A percentile compares a stretch with the other conserved stretches of the same genome.
These are phyloP conservation scores for Penicillium canariense DNA, from an alignment of 495 filamentous ascomycete species.

Conservation along the genomic window DNA sequence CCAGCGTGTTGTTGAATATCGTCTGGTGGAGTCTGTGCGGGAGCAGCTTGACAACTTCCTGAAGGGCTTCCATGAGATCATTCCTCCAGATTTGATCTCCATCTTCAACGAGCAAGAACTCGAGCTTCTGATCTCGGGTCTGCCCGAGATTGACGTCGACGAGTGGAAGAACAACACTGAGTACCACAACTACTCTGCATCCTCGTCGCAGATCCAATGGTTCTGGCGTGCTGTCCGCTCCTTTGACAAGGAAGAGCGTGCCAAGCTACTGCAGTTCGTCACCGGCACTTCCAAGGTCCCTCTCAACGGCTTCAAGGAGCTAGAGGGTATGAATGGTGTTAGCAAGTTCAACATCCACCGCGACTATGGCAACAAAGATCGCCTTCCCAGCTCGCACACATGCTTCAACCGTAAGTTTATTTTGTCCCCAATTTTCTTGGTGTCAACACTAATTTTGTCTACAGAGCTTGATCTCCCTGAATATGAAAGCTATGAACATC, in stretches of 20 bases:
- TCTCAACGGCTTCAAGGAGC: constrained; percentile 97
- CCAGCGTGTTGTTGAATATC: constrained; percentile 88
- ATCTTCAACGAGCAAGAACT: constrained; percentile 99
- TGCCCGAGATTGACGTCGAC: constrained; percentile 96
- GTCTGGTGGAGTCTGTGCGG: constrained; percentile 83
- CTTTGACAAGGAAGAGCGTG: constrained; percentile 98
- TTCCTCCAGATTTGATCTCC: constrained; percentile 86
- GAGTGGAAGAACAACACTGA: constrained; percentile 99
- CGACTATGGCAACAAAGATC: constrained; percentile 96
- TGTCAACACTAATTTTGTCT: constrained; percentile 31
- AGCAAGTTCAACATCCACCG: constrained; percentile 98
- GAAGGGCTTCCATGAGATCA: constrained; percentile 96
- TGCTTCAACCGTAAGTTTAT: constrained; percentile 95
- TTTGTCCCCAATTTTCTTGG: background rate
- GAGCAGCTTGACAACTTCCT: constrained; percentile 96
- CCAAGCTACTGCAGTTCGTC: constrained; percentile 96
- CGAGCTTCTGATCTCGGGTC: constrained; percentile 92
- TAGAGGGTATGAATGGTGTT: constrained; percentile 99
- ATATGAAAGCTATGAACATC: constrained; percentile 92
- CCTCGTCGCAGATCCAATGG: constrained; percentile 97
- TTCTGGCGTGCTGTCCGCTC: constrained; percentile 98
- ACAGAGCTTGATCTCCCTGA: constrained; percentile 97
- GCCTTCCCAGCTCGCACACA: constrained; percentile 93
- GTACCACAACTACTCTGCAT: constrained; percentile 95
- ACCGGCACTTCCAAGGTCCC: constrained; percentile 98